Conservation (phyloP, 345 rosid genomes). For the Lagerstroemia speciosa region DNA sequence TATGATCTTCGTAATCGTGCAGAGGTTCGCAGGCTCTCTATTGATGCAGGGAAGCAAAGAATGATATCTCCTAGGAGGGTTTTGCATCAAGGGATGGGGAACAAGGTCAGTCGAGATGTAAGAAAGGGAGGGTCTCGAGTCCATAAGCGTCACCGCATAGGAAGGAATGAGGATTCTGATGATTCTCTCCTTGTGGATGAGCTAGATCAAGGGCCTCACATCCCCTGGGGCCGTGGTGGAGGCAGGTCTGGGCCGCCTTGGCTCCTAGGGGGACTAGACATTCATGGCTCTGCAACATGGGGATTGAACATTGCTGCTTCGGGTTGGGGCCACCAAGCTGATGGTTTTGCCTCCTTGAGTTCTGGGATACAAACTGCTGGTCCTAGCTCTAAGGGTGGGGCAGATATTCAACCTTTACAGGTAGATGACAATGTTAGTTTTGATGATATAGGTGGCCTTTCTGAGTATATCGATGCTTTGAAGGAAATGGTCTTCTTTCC, state of each 20-base stretch:
- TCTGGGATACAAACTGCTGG: conserved; percentile 98
- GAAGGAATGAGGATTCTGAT: conserved; percentile 93
- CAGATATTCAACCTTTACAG: conserved; percentile 98
- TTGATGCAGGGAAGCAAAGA: conserved; percentile 74
- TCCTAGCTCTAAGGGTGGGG: conserved; percentile 99
- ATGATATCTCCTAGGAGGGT: conserved; percentile 86
- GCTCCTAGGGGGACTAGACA: conserved; percentile 95
- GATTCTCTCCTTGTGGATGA: conserved; percentile 99
- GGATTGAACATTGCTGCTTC: conserved; percentile 95
- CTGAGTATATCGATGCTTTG: conserved; percentile 83
- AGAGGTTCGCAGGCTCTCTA: conserved; percentile 74
- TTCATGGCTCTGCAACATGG: conserved; percentile 68
- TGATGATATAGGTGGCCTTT: conserved; percentile 96
- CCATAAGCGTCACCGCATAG: conserved; percentile 78
- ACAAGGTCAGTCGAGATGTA: conserved; percentile 75
- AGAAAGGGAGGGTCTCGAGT: conserved; percentile 92
- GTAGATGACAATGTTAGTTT: conserved; percentile 89
- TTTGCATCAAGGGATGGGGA: conserved; percentile 94
- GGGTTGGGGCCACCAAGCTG: conserved; percentile 99
- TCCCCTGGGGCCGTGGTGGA: conserved; percentile 94
- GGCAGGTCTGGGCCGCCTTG: conserved; percentile 93
- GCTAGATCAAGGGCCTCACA: conserved; percentile 93
- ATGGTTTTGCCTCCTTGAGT: conserved; percentile 57
- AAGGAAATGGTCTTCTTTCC: conserved; percentile 99
- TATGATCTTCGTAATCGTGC: conserved; percentile 96